These are phyloP conservation scores for Kwoniella shandongensis DNA, from an alignment of 768 basidiomycete species.

Conservation along the genomic window DNA sequence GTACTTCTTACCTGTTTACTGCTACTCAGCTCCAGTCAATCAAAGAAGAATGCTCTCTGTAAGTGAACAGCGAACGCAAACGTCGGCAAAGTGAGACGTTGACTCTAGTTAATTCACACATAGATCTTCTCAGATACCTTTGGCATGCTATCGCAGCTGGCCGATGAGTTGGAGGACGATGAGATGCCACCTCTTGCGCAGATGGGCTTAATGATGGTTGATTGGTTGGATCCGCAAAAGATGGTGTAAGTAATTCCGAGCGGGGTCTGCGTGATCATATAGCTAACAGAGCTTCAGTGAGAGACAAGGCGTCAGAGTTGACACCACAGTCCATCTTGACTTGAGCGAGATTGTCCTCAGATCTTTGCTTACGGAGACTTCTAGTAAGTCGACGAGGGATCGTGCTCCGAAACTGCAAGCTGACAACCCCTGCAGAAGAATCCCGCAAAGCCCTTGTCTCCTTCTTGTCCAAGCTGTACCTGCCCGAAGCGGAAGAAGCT, in stretches of 20 bases:
- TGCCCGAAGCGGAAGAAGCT: constrained; percentile 65
- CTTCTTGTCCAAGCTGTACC: constrained; percentile 63
- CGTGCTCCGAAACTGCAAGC: neutral
- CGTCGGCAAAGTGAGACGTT: neutral
- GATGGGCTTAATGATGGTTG: constrained; percentile 74
- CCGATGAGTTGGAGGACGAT: constrained; percentile 65
- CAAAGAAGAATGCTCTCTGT: constrained; percentile 71
- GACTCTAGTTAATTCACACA: no score
- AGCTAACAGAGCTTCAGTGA: constrained; percentile 51
- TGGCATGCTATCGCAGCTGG: constrained; percentile 61
- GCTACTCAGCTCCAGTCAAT: constrained; percentile 72
- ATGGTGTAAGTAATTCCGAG: constrained; percentile 56
- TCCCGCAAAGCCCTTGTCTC: constrained; percentile 67
- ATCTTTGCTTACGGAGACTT: constrained; percentile 58
- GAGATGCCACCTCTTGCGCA: constrained; percentile 72
- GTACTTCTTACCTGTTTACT: constrained; percentile 83
- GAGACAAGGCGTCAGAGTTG: constrained; percentile 54
- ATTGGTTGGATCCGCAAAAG: constrained; percentile 85
- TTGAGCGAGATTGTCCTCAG: constrained; percentile 63
- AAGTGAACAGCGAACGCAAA: no score
- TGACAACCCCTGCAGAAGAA: constrained; percentile 57
- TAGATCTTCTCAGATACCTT: constrained; percentile 76
- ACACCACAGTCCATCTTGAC: constrained; percentile 60
- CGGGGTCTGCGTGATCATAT: neutral
- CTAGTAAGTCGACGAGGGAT: no score